Percentiles rank a stretch among this genome's conserved stretches.
phyloP scores from a whole-genome alignment of 1,139 yeast species.

The Pichia sp. region DNA sequence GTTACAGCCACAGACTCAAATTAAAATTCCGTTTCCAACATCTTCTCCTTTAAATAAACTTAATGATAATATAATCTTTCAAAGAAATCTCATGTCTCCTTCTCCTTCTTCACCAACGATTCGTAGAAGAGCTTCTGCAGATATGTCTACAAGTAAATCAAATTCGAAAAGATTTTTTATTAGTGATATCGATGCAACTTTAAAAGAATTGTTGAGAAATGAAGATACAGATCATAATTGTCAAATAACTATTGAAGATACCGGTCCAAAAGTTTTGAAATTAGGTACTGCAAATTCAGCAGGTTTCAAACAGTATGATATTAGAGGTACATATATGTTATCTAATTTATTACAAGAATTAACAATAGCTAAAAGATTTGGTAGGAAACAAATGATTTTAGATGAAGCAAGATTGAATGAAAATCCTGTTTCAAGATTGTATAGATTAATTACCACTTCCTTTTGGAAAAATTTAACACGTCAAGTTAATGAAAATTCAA shows the following conservation, averaged over 20 bases:
- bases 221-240: slow-evolving; percentile 85
- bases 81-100: slow-evolving; percentile 3
- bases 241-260: slow-evolving; percentile 89
- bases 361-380: slow-evolving; percentile 78
- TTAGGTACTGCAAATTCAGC: slow-evolving; percentile 82
- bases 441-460: slow-evolving; percentile 65
- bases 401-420: slow-evolving; percentile 83
- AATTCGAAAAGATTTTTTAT: slow-evolving; percentile 58
- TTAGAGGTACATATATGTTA: slow-evolving; percentile 88
- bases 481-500: slow-evolving; percentile 53
- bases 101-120: slow-evolving; percentile 16
- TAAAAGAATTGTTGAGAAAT: slow-evolving; percentile 58
- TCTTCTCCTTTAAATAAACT: slow-evolving; percentile 4
- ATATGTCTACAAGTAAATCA: slow-evolving; percentile 39
- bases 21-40: slow-evolving; percentile 2
- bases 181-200: slow-evolving; percentile 67
- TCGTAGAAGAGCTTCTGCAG: slow-evolving; percentile 62
- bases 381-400: slow-evolving; percentile 67
- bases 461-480: slow-evolving; percentile 84
- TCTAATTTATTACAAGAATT: slow-evolving; percentile 85
- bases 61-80: too few relatives aligned
- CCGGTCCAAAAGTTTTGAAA: slow-evolving; percentile 83
- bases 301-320: slow-evolving; percentile 66
- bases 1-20: too few relatives aligned
- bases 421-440: slow-evolving; percentile 77